phyloP scores from a whole-genome alignment of 495 filamentous ascomycete genomes.

The Aspergillus incahuasiensis region DNA sequence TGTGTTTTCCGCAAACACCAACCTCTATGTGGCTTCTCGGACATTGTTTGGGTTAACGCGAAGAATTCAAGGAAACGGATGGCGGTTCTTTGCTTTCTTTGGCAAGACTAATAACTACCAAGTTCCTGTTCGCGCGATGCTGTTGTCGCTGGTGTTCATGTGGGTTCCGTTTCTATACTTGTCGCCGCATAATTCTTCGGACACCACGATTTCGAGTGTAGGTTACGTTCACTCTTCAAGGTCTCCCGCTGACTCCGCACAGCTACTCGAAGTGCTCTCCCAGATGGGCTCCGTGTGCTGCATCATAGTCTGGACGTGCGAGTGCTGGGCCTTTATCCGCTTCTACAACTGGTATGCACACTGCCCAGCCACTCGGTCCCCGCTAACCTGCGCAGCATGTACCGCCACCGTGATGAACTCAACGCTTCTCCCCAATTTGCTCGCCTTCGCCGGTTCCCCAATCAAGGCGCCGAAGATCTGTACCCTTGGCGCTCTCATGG shows the following conservation, averaged over 20 bases:
- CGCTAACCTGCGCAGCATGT: conserved; percentile 10
- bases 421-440: conserved; percentile 18
- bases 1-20: conserved; percentile 37
- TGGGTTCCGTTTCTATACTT: conserved; percentile 46
- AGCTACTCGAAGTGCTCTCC: conserved; percentile 34
- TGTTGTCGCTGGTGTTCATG: conserved; percentile 34
- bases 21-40: conserved; percentile 45
- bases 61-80: conserved; percentile 20
- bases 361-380: background rate
- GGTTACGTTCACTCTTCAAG: background rate
- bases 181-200: conserved; percentile 8
- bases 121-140: conserved; percentile 35
- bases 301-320: conserved; percentile 42
- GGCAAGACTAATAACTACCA: conserved; percentile 29
- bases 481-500: conserved; percentile 43
- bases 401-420: conserved; percentile 22
- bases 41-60: conserved; percentile 41
- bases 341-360: conserved; percentile 30
- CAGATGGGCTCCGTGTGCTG: conserved; percentile 35
- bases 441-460: conserved; percentile 27
- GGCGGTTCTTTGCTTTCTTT: conserved; percentile 25
- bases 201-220: conserved; percentile 12
- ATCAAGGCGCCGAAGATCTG: conserved; percentile 21
- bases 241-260: background rate
- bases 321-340: conserved; percentile 42